Conservation (phyloP, 495 filamentous ascomycete genomes). For the Podospora bellae-mahoneyi region DNA sequence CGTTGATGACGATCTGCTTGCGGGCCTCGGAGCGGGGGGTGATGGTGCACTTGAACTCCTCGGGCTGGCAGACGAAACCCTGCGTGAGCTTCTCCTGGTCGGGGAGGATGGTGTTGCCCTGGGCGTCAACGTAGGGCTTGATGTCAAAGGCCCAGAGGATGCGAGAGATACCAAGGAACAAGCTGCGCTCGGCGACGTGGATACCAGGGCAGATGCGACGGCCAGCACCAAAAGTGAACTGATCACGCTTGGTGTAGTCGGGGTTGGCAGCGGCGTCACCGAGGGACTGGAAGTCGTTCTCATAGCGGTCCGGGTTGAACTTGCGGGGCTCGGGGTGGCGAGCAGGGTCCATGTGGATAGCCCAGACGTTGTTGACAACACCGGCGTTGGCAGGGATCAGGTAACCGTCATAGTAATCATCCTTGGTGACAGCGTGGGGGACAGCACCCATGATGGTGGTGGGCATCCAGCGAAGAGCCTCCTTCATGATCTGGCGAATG, state of each 20-base stretch:
- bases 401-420: conserved; percentile 51
- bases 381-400: conserved; percentile 50
- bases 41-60: conserved; percentile 37
- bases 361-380: conserved; percentile 49
- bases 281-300: conserved; percentile 28
- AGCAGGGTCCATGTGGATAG: conserved; percentile 39
- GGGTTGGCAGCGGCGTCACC: conserved; percentile 35
- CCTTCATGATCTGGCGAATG: conserved; percentile 50
- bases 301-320: conserved; percentile 37
- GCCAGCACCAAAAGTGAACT: conserved; percentile 56
- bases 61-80: conserved; percentile 45
- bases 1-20: conserved; percentile 28
- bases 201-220: conserved; percentile 59
- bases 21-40: conserved; percentile 32
- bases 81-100: conserved; percentile 42
- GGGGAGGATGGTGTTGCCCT: conserved; percentile 37
- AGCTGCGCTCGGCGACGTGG: conserved; percentile 54
- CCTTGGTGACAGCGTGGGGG: conserved; percentile 51
- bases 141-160: conserved; percentile 56
- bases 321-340: conserved; percentile 37
- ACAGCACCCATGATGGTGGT: conserved; percentile 53
- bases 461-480: conserved; percentile 59
- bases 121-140: conserved; percentile 28
- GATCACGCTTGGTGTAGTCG: conserved; percentile 39
- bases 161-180: conserved; percentile 50